A percentile compares a stretch with the other conserved stretches of the same genome.
These are phyloP conservation scores for Capronia americana DNA, from an alignment of 2,329 filamentous ascomycete species.

Conservation along the genomic window DNA sequence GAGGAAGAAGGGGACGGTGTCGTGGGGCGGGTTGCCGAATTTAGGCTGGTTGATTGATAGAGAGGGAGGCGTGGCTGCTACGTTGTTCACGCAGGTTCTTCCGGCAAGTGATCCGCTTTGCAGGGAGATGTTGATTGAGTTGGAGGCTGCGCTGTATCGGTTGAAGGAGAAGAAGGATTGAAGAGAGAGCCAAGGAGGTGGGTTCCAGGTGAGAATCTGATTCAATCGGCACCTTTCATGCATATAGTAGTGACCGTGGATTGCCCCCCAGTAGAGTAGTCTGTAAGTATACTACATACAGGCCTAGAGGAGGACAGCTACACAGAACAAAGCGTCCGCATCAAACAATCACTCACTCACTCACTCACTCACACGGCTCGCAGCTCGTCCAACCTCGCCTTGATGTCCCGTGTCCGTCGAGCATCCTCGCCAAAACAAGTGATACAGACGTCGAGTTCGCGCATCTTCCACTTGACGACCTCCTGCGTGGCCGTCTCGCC, in stretches of 20 bases:
- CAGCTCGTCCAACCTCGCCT: conserved; percentile 15
- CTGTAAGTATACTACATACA: not conserved
- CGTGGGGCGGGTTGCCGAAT: conserved; percentile 39
- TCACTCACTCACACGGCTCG: not conserved
- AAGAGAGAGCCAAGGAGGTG: not conserved
- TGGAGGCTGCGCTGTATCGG: conserved; percentile 18
- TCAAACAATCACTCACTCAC: no score
- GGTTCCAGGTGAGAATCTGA: no score
- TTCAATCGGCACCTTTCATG: no score
- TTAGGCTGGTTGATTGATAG: conserved; percentile 38
- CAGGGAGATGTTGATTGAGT: conserved; percentile 15
- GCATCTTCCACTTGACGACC: conserved; percentile 29
- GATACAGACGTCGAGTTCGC: conserved; percentile 28
- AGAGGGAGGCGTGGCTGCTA: conserved; percentile 32
- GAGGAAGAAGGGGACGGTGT: conserved; percentile 27
- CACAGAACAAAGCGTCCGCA: no score
- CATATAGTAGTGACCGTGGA: not conserved
- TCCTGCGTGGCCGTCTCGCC: conserved; percentile 2
- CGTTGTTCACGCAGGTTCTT: conserved; percentile 36
- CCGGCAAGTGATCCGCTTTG: conserved; percentile 31
- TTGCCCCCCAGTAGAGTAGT: not conserved
- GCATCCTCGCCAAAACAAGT: conserved; percentile 28
- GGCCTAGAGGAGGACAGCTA: not conserved
- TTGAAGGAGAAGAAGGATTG: not conserved
- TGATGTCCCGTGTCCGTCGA: conserved; percentile 24